A percentile compares a stretch with the other conserved stretches of the same genome.
phyloP scores from a whole-genome alignment of 2,329 filamentous ascomycete species.

The Dothistroma septosporum region DNA sequence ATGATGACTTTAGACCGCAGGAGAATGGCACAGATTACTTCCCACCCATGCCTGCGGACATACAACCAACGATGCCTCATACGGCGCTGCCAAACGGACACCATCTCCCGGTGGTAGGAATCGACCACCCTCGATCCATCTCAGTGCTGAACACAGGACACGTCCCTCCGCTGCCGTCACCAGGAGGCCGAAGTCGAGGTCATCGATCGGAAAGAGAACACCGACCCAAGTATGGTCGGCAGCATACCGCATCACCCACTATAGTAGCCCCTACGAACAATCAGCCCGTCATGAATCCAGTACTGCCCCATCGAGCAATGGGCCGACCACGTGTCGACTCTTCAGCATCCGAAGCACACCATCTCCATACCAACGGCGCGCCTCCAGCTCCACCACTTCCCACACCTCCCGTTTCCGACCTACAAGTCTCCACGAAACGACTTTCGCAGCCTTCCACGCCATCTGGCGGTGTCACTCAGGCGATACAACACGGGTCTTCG shows the following conservation, averaged over 20 bases:
- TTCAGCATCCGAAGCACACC: slow-evolving; percentile 42
- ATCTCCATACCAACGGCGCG: slow-evolving; percentile 36
- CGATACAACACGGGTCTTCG: slow-evolving; percentile 33
- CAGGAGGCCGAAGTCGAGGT: slow-evolving; percentile 57
- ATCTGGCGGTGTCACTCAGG: slow-evolving; percentile 33
- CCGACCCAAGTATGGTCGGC: slow-evolving; percentile 60
- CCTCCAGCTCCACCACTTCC: slow-evolving; percentile 50
- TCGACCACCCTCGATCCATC: slow-evolving; percentile 61
- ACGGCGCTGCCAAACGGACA: slow-evolving; percentile 34
- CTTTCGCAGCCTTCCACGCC: slow-evolving; percentile 34
- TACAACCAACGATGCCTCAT: slow-evolving; percentile 39
- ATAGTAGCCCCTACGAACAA: slow-evolving; percentile 48
- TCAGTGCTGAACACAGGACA: slow-evolving; percentile 77
- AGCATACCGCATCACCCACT: slow-evolving; percentile 79
- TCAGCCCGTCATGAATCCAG: slow-evolving; percentile 37
- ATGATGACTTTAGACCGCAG: slow-evolving; percentile 61
- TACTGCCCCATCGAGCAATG: slow-evolving; percentile 32
- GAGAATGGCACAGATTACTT: slow-evolving; percentile 79
- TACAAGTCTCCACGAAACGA: slow-evolving; percentile 23
- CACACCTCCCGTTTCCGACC: slow-evolving; percentile 48
- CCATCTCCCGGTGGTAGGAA: slow-evolving; percentile 35
- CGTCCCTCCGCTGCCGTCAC: slow-evolving; percentile 74
- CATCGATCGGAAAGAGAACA: slow-evolving; percentile 27
- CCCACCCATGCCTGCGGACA: slow-evolving; percentile 59
- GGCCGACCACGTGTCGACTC: slow-evolving; percentile 38